Percentiles rank a stretch among this genome's conserved stretches.
phyloP scores from a whole-genome alignment of 192 early-diverging fungal genomes.

The Linnemannia exigua region DNA sequence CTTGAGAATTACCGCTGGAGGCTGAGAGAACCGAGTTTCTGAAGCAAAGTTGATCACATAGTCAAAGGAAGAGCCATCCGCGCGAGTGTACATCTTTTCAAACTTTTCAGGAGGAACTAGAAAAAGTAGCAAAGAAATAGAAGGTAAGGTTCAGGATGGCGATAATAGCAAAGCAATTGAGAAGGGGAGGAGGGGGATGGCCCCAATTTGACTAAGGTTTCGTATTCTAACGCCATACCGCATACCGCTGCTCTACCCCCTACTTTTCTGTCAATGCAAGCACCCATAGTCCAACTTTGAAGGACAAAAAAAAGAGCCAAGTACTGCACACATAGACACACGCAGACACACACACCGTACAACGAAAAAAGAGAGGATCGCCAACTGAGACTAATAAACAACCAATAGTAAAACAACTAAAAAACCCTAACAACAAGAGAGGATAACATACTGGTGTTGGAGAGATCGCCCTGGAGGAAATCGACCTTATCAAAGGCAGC shows the following conservation, averaged over 20 bases:
- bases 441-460: constrained; percentile 74
- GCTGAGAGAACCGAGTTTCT: constrained; percentile 92
- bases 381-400: not conserved
- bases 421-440: not conserved
- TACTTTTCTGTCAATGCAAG: not conserved
- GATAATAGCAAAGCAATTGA: not conserved
- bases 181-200: not conserved
- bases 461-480: constrained; percentile 84
- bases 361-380: not conserved
- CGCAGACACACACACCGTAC: too few relatives aligned
- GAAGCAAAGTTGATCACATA: constrained; percentile 94
- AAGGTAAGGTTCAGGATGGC: not conserved
- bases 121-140: not conserved
- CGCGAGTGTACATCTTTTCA: constrained; percentile 77
- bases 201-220: not conserved
- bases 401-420: not conserved
- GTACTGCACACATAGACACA: too few relatives aligned
- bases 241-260: not conserved
- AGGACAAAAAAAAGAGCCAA: too few relatives aligned
- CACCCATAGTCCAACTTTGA: not conserved
- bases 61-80: constrained; percentile 81
- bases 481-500: constrained; percentile 81
- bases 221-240: not conserved
- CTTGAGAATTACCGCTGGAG: constrained; percentile 66
- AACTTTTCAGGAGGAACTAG: constrained; percentile 70